Percentiles rank a stretch among this genome's conserved stretches.
Evolutionary conservation across 1,139 yeast genomes (phyloP).

Genomic region (Yamadazyma atmosphaerica): DNA sequence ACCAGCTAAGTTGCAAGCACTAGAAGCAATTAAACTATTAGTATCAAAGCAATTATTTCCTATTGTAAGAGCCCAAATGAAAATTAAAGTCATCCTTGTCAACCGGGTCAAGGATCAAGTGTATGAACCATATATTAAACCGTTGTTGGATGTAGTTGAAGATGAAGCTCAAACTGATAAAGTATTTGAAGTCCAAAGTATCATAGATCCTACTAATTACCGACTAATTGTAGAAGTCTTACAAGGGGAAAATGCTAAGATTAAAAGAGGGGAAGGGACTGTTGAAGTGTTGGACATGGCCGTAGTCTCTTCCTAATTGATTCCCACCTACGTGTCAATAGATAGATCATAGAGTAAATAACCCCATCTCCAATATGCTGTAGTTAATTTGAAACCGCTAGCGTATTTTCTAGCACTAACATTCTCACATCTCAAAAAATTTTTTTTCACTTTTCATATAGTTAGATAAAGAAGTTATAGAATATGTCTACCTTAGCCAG

Average conservation of each 20-base stretch:
- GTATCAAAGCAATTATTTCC: constrained; percentile 83
- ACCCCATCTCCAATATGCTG: too few species aligned
- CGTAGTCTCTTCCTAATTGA: too few species aligned
- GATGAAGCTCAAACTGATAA: constrained; percentile 47
- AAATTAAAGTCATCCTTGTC: constrained; percentile 59
- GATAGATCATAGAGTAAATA: too few species aligned
- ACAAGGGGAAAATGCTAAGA: constrained; percentile 49
- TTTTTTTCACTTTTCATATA: constrained; percentile 1
- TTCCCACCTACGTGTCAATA: too few species aligned
- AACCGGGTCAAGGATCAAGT: constrained; percentile 51
- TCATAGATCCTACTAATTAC: constrained; percentile 88
- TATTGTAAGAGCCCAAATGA: constrained; percentile 93
- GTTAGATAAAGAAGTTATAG: too few species aligned
- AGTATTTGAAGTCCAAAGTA: constrained; percentile 63
- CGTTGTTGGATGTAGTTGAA: constrained; percentile 53
- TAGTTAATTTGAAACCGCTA: background rate
- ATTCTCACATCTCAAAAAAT: constrained; percentile 4
- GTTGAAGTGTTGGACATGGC: constrained; percentile 92
- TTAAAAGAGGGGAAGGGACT: constrained; percentile 57
- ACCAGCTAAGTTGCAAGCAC: constrained; percentile 83
- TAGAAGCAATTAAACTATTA: constrained; percentile 83
- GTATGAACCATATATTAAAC: constrained; percentile 49
- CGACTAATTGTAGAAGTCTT: constrained; percentile 66
- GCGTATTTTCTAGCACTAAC: constrained; percentile 1
- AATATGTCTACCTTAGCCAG: constrained; percentile 40